Evolutionary conservation across 345 rosid species (phyloP), one percentile per base, ranked within the genome.

Genomic region (Euphorbia lathyris): DNA sequence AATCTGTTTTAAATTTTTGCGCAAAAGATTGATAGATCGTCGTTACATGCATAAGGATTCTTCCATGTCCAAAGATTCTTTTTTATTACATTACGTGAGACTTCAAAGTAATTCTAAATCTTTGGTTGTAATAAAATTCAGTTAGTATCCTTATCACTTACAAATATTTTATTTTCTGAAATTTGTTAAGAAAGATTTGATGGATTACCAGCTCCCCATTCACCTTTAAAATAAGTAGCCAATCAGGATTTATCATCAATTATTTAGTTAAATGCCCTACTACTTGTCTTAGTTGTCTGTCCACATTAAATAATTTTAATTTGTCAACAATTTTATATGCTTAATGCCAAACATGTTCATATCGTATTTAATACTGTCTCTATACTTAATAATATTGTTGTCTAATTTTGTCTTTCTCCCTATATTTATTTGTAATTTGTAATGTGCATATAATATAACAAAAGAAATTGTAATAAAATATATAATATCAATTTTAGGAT

Each of bases 111-210:
- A n/a, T 7, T 47, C 36, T 16, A 48, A 65, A 51, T 17, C 59
- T 51, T 10, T 0, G 45, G 60, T 34, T 52, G 22, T 51, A 34
- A 20, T 66, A 20, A 52, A 20, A 14, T 47, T 25, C 19, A 22
- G 16, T 64, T 64, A 19, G 27, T n/a, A n/a, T n/a, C n/a, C n/a
- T 34, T 34, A 34, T 34, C 4, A 43, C 10, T 52, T 12, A 8
- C 32, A 47, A 45, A 10, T 45, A 66, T 20, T n/a, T 50, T 32
- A 20, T 32, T 50, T 53, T 45, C 51, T 45, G 43, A 40, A 43
- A 27, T 65, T 65, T 8, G 17, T 65, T 65, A 16, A 51, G 2
- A 38, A 26, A 51, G 45, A 66, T 32, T 66, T 22, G 61, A 66
- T 66, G 8, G 70, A 32, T 52, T 26, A 34, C 48, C 60, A 26